Evolutionary conservation across 345 rosid species (phyloP), one percentile per base, ranked within the genome.

Genomic region (Sisymbrium irio): DNA sequence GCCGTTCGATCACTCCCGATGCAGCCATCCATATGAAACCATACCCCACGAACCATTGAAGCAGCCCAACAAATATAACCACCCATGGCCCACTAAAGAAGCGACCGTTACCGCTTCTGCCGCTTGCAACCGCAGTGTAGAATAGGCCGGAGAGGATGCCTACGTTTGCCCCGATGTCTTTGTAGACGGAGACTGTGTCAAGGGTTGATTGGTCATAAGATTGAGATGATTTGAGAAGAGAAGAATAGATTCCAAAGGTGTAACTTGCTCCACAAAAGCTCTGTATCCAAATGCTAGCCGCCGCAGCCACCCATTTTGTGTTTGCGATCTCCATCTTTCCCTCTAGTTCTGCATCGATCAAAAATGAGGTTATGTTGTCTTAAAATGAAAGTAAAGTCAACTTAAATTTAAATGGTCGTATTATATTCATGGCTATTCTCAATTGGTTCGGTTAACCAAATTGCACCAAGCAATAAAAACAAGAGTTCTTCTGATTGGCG

Each of bases 201-300:
- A 93, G 98, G 3, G 98, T 93, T 10, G 91, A 85, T 74, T 91
- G 98, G 78, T 88, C 85, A 79, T 93, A 91, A 77, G 76, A 73
- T 74, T 93, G 98, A 61, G 86, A 80, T 69, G 94, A 81, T 80
- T 93, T 93, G 79, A 93, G 91, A 71, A 78, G 35, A 42, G 96
- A 72, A 36, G 97, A 93, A 76, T 93, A 89, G 81, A 91, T 83
- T 50, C 87, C 88, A 76, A 93, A 93, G 70, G 97, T 88, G 87
- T 93, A 91, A 40, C 88, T 81, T 13, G 96, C 82, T 42, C 98
- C 98, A 51, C 67, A 53, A 42, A 83, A 80, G 79, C 90, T 80
- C 80, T 91, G 97, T 51, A 93, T 93, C 97, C 94, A 93, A 66
- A 93, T 88, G 85, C 98, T 87, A 5, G 94, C 98, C 6, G 84